Percentiles rank a stretch among this genome's conserved stretches.
phyloP scores from a whole-genome alignment of 2,329 filamentous ascomycete species.

The Pseudohalonectria lignicola region DNA sequence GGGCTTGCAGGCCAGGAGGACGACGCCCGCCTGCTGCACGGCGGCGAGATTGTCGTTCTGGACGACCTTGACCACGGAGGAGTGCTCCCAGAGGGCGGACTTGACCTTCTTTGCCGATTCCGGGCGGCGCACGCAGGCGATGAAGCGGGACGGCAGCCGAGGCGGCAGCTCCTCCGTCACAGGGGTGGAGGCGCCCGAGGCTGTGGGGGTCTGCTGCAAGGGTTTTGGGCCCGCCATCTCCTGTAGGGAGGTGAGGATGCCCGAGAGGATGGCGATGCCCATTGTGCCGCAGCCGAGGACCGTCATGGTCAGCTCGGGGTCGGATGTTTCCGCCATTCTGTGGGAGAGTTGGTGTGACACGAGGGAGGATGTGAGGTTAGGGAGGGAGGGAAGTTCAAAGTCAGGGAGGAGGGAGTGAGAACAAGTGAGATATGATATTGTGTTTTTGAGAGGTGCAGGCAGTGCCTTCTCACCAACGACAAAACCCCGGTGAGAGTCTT shows the following conservation, averaged over 20 bases:
- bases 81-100: conserved; percentile 52
- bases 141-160: conserved; percentile 61
- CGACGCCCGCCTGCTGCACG: conserved; percentile 56
- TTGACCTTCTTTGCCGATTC: conserved; percentile 60
- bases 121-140: conserved; percentile 67
- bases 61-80: conserved; percentile 51
- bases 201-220: conserved; percentile 18
- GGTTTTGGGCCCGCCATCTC: conserved; percentile 35
- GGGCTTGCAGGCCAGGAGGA: conserved; percentile 75
- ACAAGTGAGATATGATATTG: too few relatives aligned
- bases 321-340: conserved; percentile 1
- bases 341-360: neutral
- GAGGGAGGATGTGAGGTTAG: neutral
- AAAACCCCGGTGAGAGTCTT: too few relatives aligned
- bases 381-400: neutral
- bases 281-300: conserved; percentile 79
- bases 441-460: too few relatives aligned
- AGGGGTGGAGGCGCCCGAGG: conserved; percentile 25
- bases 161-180: conserved; percentile 34
- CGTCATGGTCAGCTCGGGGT: conserved; percentile 53
- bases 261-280: conserved; percentile 74
- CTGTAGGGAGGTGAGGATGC: conserved; percentile 62
- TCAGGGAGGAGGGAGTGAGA: neutral
- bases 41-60: conserved; percentile 63
- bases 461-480: too few relatives aligned